Conservation (phyloP, 305 asterid species). For the Lippia alba region DNA sequence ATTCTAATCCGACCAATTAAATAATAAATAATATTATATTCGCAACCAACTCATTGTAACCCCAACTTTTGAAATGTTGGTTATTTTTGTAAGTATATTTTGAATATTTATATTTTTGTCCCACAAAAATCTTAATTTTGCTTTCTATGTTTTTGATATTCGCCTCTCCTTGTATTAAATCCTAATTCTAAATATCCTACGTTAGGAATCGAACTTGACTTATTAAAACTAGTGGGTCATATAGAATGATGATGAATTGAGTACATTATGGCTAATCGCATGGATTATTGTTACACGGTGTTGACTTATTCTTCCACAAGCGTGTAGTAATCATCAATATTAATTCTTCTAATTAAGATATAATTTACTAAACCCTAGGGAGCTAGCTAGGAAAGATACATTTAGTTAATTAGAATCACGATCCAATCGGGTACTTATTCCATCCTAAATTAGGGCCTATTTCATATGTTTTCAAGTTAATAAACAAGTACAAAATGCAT, state of each 20-base stretch:
- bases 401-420: conserved; percentile 32
- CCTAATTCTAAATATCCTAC: too few relatives aligned
- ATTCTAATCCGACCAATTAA: too few relatives aligned
- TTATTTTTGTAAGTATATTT: too few relatives aligned
- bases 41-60: too few relatives aligned
- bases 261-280: too few relatives aligned
- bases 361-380: conserved; percentile 42
- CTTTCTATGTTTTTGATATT: too few relatives aligned
- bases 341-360: conserved; percentile 1
- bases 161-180: too few relatives aligned
- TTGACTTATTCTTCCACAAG: conserved; percentile 46
- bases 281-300: conserved; percentile 6
- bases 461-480: conserved; percentile 1
- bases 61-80: too few relatives aligned
- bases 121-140: too few relatives aligned
- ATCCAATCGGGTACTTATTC: conserved; percentile 21
- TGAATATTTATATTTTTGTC: too few relatives aligned
- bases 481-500: background rate
- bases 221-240: background rate
- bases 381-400: conserved; percentile 35
- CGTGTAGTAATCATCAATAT: conserved; percentile 28
- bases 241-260: background rate
- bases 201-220: too few relatives aligned
- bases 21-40: too few relatives aligned
- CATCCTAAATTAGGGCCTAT: conserved; percentile 21